A percentile compares a stretch with the other conserved stretches of the same genome.
Evolutionary conservation across 805 yeast genomes (phyloP).

Genomic region (Ogataea pilisensis): DNA sequence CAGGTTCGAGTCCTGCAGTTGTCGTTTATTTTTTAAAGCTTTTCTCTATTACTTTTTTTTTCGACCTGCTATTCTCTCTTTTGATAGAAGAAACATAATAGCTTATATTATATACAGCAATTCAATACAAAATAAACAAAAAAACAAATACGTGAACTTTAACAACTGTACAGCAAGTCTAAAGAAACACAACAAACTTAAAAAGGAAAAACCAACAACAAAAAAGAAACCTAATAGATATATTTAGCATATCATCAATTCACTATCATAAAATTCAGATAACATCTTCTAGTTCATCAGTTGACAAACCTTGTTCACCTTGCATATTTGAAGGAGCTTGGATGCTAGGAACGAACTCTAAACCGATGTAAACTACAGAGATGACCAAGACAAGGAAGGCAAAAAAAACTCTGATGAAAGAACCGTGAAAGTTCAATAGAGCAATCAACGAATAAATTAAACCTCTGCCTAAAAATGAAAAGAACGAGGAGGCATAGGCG

Average conservation of each 20-base stretch:
- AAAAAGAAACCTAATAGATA: too few species aligned
- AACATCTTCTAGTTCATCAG: slow-evolving; percentile 33
- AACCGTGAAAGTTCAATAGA: slow-evolving; percentile 44
- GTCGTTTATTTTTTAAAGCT: slow-evolving; percentile 36
- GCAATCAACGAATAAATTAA: slow-evolving; percentile 52
- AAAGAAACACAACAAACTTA: too few species aligned
- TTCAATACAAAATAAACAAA: too few species aligned
- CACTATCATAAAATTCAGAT: too few species aligned
- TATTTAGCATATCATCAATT: too few species aligned
- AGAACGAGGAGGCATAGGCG: slow-evolving; percentile 62
- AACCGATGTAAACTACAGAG: slow-evolving; percentile 55
- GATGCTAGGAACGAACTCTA: slow-evolving; percentile 71
- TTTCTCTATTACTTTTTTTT: too few species aligned
- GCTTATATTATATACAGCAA: too few species aligned
- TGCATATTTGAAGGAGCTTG: slow-evolving; percentile 83
- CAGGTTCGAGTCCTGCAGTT: slow-evolving; percentile 61
- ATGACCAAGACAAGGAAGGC: slow-evolving; percentile 53
- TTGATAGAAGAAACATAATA: too few species aligned
- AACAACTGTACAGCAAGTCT: too few species aligned
- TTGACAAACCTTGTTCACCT: slow-evolving; percentile 37
- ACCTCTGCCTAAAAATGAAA: slow-evolving; percentile 74
- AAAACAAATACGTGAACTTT: too few species aligned
- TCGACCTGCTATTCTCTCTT: too few species aligned
- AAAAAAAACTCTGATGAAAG: slow-evolving; percentile 50
- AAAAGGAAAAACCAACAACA: too few species aligned